phyloP scores from a whole-genome alignment of 2,329 filamentous ascomycete genomes.

The Cordyceps farinosa region DNA sequence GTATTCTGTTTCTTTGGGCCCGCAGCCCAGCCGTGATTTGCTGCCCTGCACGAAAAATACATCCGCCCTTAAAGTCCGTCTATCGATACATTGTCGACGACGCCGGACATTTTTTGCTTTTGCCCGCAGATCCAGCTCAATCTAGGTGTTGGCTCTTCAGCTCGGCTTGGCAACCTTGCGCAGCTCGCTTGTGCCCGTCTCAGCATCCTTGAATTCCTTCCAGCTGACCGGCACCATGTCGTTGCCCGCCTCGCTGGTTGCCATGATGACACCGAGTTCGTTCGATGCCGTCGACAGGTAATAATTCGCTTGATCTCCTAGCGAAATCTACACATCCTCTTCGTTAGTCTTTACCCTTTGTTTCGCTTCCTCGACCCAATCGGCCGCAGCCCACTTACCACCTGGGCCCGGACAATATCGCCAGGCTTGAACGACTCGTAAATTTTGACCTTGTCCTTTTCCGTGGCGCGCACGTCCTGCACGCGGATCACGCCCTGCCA shows the following conservation, averaged over 20 bases:
- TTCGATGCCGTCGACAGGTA: conserved; percentile 92
- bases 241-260: conserved; percentile 80
- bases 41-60: not conserved
- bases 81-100: not conserved
- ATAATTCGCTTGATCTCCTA: conserved; percentile 93
- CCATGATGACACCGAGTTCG: conserved; percentile 90
- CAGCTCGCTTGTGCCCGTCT: conserved; percentile 70
- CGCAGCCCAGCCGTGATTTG: not conserved
- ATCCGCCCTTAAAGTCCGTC: not conserved
- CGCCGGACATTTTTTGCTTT: not conserved
- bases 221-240: conserved; percentile 91
- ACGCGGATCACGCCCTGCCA: conserved; percentile 82
- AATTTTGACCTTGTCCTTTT: conserved; percentile 92
- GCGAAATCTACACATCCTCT: conserved; percentile 60
- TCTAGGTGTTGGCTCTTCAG: conserved; percentile 41
- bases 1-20: not conserved
- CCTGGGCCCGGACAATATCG: conserved; percentile 82
- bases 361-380: not conserved
- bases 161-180: conserved; percentile 95
- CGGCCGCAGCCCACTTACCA: conserved; percentile 52
- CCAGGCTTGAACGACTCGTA: conserved; percentile 89
- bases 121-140: not conserved
- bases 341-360: not conserved
- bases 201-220: conserved; percentile 87
- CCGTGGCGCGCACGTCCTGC: conserved; percentile 90